Percentiles rank a stretch among this genome's conserved stretches.
These are phyloP conservation scores for Lichtheimia hyalospora DNA, from an alignment of 371 early-diverging fungal species.

Conservation along the genomic window DNA sequence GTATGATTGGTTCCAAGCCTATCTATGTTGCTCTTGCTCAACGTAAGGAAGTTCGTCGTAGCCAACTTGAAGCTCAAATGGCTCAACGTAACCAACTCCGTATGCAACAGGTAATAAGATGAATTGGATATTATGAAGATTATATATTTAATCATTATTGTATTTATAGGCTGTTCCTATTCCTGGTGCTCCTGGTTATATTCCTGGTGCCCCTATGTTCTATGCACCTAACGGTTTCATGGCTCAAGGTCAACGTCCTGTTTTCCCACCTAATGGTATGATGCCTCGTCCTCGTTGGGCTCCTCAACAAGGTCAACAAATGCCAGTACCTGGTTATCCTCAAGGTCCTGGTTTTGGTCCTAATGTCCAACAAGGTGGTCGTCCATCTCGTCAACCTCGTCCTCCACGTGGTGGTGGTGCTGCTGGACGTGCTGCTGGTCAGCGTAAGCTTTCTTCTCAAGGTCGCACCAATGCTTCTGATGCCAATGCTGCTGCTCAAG, in stretches of 20 bases:
- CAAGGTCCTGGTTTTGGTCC: constrained; percentile 45
- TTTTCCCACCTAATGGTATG: constrained; percentile 72
- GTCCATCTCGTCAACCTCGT: constrained; percentile 52
- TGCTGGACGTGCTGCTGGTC: constrained; percentile 28
- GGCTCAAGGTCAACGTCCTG: constrained; percentile 66
- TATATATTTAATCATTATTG: no score
- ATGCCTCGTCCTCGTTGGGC: constrained; percentile 82
- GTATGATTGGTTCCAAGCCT: constrained; percentile 93
- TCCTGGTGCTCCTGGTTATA: constrained; percentile 50
- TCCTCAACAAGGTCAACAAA: constrained; percentile 62
- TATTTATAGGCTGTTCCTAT: constrained; percentile 30
- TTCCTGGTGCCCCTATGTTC: constrained; percentile 54
- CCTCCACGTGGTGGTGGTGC: constrained; percentile 60
- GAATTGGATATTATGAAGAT: background rate
- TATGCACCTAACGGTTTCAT: constrained; percentile 54
- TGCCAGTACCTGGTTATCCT: constrained; percentile 55
- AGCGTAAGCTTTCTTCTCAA: constrained; percentile 15
- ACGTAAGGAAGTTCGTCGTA: constrained; percentile 94
- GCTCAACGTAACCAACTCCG: constrained; percentile 88
- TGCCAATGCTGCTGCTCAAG: constrained; percentile 66
- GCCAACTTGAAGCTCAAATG: constrained; percentile 93
- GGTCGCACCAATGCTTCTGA: constrained; percentile 38
- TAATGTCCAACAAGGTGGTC: constrained; percentile 35
- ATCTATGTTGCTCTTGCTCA: constrained; percentile 98
- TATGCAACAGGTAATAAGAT: constrained; percentile 51